A percentile compares a stretch with the other conserved stretches of the same genome.
These are phyloP conservation scores for Phytopythium mirpurense DNA, from an alignment of 352 stramenopile species.

Conservation along the genomic window DNA sequence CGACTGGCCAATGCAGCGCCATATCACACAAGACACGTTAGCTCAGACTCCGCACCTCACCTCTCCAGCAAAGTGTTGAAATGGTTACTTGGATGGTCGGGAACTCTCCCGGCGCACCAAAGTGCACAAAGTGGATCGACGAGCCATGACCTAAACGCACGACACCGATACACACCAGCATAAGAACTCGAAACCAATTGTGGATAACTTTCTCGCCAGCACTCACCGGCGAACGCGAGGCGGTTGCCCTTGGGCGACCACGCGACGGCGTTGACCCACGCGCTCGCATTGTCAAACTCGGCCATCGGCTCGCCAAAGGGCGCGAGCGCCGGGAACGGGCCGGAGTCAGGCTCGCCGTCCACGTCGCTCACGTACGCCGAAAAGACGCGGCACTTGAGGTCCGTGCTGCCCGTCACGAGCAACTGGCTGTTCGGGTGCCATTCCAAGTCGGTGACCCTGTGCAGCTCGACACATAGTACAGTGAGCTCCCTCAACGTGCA, in stretches of 20 bases:
- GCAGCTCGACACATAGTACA: neutral
- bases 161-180: neutral
- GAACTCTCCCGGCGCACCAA: constrained; percentile 62
- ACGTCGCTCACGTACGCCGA: constrained; percentile 83
- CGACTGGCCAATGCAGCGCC: constrained; percentile 35
- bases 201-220: neutral
- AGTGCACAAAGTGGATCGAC: constrained; percentile 87
- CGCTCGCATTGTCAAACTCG: constrained; percentile 85
- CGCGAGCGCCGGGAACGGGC: constrained; percentile 67
- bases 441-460: constrained; percentile 79
- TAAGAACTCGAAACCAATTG: neutral
- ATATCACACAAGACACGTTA: neutral
- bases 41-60: neutral
- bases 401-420: constrained; percentile 87
- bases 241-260: constrained; percentile 89
- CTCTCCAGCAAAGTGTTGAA: neutral
- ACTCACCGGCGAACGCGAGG: constrained; percentile 77
- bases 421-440: constrained; percentile 93
- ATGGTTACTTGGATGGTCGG: constrained; percentile 64
- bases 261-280: constrained; percentile 90
- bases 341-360: constrained; percentile 62
- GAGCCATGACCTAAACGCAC: constrained; percentile 65
- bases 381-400: constrained; percentile 93
- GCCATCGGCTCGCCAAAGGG: constrained; percentile 78
- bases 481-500: neutral